Evolutionary conservation across 495 filamentous ascomycete species (phyloP).

Genomic region (Evansstolkia leycettana): DNA sequence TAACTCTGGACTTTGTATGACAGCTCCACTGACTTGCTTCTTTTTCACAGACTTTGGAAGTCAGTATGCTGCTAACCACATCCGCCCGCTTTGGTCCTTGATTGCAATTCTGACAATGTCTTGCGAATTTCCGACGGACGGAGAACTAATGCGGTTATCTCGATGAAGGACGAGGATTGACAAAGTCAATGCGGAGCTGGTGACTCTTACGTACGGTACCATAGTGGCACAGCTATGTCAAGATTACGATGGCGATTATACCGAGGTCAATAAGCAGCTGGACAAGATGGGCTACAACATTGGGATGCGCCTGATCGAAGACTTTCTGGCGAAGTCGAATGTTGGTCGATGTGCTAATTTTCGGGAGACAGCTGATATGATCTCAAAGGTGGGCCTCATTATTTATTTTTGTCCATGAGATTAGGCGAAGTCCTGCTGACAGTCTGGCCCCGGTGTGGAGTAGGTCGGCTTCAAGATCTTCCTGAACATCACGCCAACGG

Average conservation of each 20-base stretch:
- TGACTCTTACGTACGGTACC: constrained; percentile 94
- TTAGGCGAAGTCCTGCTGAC: no score
- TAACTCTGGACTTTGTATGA: not conserved
- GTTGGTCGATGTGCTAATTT: constrained; percentile 86
- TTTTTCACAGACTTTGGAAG: constrained; percentile 79
- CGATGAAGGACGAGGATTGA: constrained; percentile 49
- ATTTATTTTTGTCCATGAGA: not conserved
- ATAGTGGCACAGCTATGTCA: constrained; percentile 94
- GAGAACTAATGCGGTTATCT: no score
- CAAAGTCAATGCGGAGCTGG: constrained; percentile 82
- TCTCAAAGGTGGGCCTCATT: constrained; percentile 66
- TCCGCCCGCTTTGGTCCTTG: no score
- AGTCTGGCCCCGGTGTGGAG: not conserved
- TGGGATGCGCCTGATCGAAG: constrained; percentile 88
- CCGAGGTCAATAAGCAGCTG: constrained; percentile 87
- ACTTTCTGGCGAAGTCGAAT: constrained; percentile 91
- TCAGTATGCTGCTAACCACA: constrained; percentile 48
- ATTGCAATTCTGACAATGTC: no score
- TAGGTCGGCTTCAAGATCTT: constrained; percentile 99
- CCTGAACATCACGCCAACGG: constrained; percentile 88
- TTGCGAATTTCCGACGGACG: no score
- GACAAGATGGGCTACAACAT: constrained; percentile 99
- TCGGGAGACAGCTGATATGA: constrained; percentile 89
- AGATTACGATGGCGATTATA: constrained; percentile 86
- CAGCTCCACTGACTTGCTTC: constrained; percentile 5